Evolutionary conservation across 2,329 filamentous ascomycete genomes (phyloP).

Genomic region (Aureobasidium sp.): DNA sequence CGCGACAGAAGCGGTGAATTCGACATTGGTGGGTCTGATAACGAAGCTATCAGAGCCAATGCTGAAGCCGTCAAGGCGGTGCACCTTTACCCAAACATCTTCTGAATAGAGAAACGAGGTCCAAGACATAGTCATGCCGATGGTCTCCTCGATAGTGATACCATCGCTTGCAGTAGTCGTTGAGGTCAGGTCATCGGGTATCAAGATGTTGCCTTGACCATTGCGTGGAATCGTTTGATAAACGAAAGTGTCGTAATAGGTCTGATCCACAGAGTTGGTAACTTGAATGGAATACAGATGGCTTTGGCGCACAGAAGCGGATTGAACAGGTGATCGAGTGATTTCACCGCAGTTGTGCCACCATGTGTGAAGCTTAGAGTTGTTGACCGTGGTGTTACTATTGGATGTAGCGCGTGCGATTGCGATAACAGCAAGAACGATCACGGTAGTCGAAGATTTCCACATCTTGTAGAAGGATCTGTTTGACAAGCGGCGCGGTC

Average conservation of each 20-base stretch:
- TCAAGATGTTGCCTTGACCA: slow-evolving; percentile 2
- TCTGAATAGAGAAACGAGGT: background rate
- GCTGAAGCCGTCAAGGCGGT: background rate
- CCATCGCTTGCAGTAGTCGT: background rate
- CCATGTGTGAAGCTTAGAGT: background rate
- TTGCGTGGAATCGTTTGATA: slow-evolving; percentile 11
- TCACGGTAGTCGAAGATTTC: background rate
- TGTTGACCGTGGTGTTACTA: background rate
- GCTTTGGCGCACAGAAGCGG: background rate
- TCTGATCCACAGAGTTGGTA: slow-evolving; percentile 1
- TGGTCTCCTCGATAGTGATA: slow-evolving; percentile 5
- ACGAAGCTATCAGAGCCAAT: background rate
- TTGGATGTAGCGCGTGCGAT: background rate
- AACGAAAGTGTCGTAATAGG: slow-evolving; percentile 6
- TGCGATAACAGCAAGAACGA: background rate
- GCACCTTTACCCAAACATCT: slow-evolving; percentile 4
- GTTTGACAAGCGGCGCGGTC: background rate
- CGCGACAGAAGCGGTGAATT: background rate
- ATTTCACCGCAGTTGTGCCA: slow-evolving; percentile 3
- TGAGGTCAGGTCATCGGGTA: slow-evolving; percentile 5
- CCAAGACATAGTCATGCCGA: slow-evolving; percentile 13
- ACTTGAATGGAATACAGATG: slow-evolving; percentile 5
- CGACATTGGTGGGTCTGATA: slow-evolving; percentile 7
- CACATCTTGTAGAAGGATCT: background rate
- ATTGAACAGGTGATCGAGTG: background rate